A percentile compares a stretch with the other conserved stretches of the same genome.
phyloP scores from a whole-genome alignment of 352 stramenopile species.

The Phytophthora nicotianae region DNA sequence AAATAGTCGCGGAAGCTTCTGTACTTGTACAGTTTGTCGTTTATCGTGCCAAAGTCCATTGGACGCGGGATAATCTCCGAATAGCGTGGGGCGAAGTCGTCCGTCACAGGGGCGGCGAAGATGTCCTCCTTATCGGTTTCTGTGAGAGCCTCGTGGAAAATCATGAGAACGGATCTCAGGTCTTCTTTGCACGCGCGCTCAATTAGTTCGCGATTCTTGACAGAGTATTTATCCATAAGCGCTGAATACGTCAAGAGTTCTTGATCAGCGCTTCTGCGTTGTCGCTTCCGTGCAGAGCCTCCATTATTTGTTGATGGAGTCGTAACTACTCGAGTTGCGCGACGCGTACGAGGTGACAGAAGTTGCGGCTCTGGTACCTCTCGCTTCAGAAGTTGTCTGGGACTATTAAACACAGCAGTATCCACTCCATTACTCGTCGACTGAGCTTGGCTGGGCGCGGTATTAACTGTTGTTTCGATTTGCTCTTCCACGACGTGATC shows the following conservation, averaged over 20 bases:
- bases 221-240: constrained; percentile 59
- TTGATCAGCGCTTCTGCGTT: constrained; percentile 38
- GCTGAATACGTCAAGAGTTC: constrained; percentile 53
- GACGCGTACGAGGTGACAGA: constrained; percentile 30
- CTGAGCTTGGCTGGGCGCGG: constrained; percentile 19
- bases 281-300: constrained; percentile 40
- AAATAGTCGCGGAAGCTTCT: constrained; percentile 77
- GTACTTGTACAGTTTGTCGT: constrained; percentile 80
- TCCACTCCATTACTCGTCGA: constrained; percentile 24
- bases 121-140: constrained; percentile 81
- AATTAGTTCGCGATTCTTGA: constrained; percentile 57
- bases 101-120: constrained; percentile 90
- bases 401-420: constrained; percentile 16
- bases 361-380: constrained; percentile 18
- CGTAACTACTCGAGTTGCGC: constrained; percentile 32
- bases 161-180: constrained; percentile 51
- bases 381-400: constrained; percentile 33
- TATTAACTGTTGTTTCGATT: neutral
- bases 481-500: constrained; percentile 11
- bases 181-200: constrained; percentile 65
- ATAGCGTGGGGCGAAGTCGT: constrained; percentile 93
- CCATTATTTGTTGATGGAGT: constrained; percentile 6
- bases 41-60: constrained; percentile 96
- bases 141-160: constrained; percentile 77
- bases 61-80: constrained; percentile 87